phyloP scores from a whole-genome alignment of 2,329 filamentous ascomycete species.

The Simplicillium aogashimaense region DNA sequence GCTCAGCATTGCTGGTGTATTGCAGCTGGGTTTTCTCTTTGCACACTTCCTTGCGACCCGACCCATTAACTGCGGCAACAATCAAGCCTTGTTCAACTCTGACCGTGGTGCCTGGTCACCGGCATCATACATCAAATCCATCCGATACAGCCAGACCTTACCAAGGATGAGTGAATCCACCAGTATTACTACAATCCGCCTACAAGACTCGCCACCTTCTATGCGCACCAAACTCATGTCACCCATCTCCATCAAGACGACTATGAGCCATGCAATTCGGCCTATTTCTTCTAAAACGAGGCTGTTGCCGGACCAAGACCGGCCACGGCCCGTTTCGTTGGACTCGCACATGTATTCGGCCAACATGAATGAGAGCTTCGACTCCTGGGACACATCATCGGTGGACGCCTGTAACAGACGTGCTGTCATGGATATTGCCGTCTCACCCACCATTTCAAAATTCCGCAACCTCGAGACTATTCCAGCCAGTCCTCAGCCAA shows the following conservation, averaged over 20 bases:
- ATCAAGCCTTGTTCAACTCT: constrained; percentile 18
- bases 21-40: constrained; percentile 16
- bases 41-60: constrained; percentile 25
- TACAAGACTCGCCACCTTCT: constrained; percentile 32
- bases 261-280: constrained; percentile 34
- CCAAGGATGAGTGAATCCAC: constrained; percentile 20
- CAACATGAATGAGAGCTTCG: constrained; percentile 52
- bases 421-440: constrained; percentile 40
- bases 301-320: constrained; percentile 34
- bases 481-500: constrained; percentile 46
- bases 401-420: constrained; percentile 55
- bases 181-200: constrained; percentile 24
- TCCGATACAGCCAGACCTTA: constrained; percentile 39
- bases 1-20: not conserved
- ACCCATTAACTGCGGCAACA: constrained; percentile 2
- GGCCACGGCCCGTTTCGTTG: constrained; percentile 35
- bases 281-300: constrained; percentile 48
- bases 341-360: constrained; percentile 30
- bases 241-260: constrained; percentile 21
- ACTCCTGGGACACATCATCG: constrained; percentile 64
- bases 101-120: constrained; percentile 11
- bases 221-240: constrained; percentile 18
- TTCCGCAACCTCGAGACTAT: constrained; percentile 59
- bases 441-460: constrained; percentile 28
- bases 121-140: constrained; percentile 33